Evolutionary conservation across 306 rosid genomes (phyloP).

Genomic region (Benincasa hispida): DNA sequence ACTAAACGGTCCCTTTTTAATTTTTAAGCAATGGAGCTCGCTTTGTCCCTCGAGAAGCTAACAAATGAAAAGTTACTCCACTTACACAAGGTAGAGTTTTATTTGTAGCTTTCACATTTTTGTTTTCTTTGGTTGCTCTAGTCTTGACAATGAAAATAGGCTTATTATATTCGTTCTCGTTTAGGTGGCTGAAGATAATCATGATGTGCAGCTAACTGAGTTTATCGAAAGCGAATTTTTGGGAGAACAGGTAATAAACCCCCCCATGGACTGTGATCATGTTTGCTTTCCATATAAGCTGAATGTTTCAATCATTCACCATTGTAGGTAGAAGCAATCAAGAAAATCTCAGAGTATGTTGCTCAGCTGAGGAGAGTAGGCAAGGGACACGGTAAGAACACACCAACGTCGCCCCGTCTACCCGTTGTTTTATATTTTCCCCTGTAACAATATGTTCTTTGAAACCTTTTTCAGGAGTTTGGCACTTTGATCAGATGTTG

Average conservation of each 20-base stretch:
- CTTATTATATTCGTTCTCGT: neutral
- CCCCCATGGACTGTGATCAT: neutral
- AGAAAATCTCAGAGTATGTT: conserved; percentile 77
- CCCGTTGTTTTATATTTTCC: too few species aligned
- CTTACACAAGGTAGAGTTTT: conserved; percentile 44
- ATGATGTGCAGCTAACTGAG: conserved; percentile 66
- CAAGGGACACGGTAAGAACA: conserved; percentile 72
- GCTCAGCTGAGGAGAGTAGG: conserved; percentile 95
- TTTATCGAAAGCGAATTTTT: conserved; percentile 59
- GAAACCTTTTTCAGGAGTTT: conserved; percentile 48
- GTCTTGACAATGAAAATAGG: neutral
- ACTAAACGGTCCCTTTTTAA: neutral
- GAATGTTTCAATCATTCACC: neutral
- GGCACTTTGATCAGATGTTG: conserved; percentile 91
- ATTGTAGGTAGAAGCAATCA: conserved; percentile 69
- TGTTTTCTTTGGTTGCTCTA: neutral
- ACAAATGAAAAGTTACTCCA: conserved; percentile 71
- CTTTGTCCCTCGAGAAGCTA: conserved; percentile 79
- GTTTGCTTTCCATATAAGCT: neutral
- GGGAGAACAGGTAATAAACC: conserved; percentile 63
- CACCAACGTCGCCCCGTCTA: neutral
- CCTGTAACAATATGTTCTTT: neutral
- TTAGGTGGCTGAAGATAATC: conserved; percentile 56
- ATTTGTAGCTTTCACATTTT: neutral
- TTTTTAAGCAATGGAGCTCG: conserved; percentile 84